Evolutionary conservation across 768 basidiomycete genomes (phyloP).

Genomic region (Nidula microcarpa): DNA sequence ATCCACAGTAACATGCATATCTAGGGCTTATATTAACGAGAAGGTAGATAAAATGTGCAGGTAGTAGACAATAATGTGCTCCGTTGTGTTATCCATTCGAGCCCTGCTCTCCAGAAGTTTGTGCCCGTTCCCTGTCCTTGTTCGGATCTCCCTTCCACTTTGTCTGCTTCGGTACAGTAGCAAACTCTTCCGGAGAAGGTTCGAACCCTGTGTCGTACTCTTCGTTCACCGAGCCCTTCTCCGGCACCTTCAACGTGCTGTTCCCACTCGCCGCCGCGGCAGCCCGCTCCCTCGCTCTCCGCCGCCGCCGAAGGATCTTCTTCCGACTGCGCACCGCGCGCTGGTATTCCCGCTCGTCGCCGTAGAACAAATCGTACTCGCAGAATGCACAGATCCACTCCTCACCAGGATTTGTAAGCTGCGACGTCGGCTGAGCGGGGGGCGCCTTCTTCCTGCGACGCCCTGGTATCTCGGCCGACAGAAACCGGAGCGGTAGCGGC

Average conservation of each 20-base stretch:
- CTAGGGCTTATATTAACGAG: not conserved
- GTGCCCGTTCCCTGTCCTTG: conserved; percentile 6
- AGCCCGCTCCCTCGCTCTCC: conserved; percentile 71
- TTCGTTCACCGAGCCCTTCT: conserved; percentile 14
- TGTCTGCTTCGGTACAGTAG: conserved; percentile 12
- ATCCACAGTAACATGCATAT: too few species aligned
- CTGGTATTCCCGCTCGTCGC: conserved; percentile 67
- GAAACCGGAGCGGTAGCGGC: conserved; percentile 61
- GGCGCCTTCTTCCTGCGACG: conserved; percentile 12
- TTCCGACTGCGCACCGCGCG: conserved; percentile 69
- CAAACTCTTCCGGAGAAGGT: conserved; percentile 13
- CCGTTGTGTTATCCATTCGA: conserved; percentile 6
- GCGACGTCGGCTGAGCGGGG: conserved; percentile 8
- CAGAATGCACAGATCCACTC: conserved; percentile 96
- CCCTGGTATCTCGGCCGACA: conserved; percentile 64
- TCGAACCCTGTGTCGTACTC: conserved; percentile 24
- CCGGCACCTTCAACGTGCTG: conserved; percentile 16
- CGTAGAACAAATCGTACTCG: conserved; percentile 90
- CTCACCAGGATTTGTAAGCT: conserved; percentile 58
- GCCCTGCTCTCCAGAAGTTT: conserved; percentile 1
- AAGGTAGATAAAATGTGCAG: conserved; percentile 3
- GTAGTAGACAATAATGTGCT: not conserved
- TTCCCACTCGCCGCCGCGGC: conserved; percentile 40
- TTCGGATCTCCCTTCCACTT: conserved; percentile 16
- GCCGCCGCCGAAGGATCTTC: conserved; percentile 69